Base-by-base conservation (phyloP, 2,329 filamentous ascomycete genomes). In the Beauveria australis region DNA sequence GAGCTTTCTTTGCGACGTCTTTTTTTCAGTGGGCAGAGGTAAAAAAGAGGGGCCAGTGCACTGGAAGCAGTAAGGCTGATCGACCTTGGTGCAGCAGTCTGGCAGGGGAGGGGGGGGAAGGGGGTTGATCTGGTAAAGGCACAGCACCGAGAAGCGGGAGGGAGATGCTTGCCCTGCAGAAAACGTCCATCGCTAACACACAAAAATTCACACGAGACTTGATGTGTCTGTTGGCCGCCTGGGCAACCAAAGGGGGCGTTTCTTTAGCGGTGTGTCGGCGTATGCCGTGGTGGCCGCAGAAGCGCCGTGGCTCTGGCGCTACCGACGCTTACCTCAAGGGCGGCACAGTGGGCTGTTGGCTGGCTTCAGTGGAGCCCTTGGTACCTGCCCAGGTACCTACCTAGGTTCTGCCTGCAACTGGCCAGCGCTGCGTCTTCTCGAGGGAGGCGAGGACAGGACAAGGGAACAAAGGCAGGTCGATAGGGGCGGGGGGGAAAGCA, bases 41-140 rank as follows among this genome's bases (percentile, higher is more conserved):
- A 56, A 48, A 56, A 56, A 47, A 56, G 53, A 33, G 53, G 53
- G 53, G 43, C 53, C 41, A 18, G 8, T 22, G 47, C 57, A 53
- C 22, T 46, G 37, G 19, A 59, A 33, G 37, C 30, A 59, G 57
- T 59, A 59, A 59, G 55, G 55, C 55, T 59, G 55, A 59, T 59
- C 55, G 53, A 19, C 53, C 28, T 56, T 24, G 37, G 14, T 53
- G 51, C 51, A 53, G 53, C 41, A 55, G 40, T n/a, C 52, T 28
- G 24, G 37, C 52, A 54, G 37, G 52, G 52, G 49, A 10, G 14
- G 19, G 14, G 19, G 19, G 30, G 30, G 30, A 33, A 33, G 30
- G 30, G 30, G n/a, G 19, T n/a, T 54, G 37, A n/a, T 43, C 10
- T 52, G 48, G 18, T 30, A n/a, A 6, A n/a, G 22, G 47, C 24